Evolutionary conservation across 352 stramenopile species (phyloP).

Genomic region (Phytophthora multivora): DNA sequence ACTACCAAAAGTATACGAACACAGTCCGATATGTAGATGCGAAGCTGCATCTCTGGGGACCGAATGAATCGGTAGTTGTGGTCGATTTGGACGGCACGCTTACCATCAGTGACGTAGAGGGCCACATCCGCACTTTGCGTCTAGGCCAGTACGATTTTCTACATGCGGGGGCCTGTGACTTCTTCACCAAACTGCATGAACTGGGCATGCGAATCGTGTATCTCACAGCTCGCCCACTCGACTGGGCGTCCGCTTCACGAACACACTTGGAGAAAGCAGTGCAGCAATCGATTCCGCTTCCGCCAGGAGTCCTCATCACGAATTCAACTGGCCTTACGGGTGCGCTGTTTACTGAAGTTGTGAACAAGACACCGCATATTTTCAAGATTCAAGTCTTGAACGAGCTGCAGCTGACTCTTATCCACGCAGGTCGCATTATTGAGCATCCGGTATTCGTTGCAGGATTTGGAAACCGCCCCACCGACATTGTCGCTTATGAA

Average conservation of each 20-base stretch:
- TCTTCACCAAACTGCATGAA: slow-evolving; percentile 83
- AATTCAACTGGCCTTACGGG: slow-evolving; percentile 82
- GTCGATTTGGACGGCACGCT: slow-evolving; percentile 85
- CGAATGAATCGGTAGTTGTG: slow-evolving; percentile 82
- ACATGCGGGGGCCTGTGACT: slow-evolving; percentile 76
- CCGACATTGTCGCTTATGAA: slow-evolving; percentile 80
- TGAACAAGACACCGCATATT: slow-evolving; percentile 85
- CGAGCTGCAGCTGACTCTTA: slow-evolving; percentile 80
- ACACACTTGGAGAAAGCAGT: slow-evolving; percentile 77
- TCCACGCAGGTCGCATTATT: slow-evolving; percentile 69
- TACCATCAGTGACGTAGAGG: slow-evolving; percentile 86
- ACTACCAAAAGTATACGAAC: slow-evolving; percentile 71
- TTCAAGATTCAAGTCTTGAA: slow-evolving; percentile 87
- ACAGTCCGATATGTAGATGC: slow-evolving; percentile 78
- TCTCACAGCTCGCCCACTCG: slow-evolving; percentile 76
- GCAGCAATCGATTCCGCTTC: slow-evolving; percentile 62
- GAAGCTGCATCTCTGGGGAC: slow-evolving; percentile 75
- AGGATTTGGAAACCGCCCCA: slow-evolving; percentile 87
- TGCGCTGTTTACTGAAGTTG: slow-evolving; percentile 81
- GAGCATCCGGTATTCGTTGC: slow-evolving; percentile 85
- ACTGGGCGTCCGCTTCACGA: slow-evolving; percentile 75
- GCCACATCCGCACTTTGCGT: slow-evolving; percentile 83
- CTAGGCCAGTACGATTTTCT: slow-evolving; percentile 86
- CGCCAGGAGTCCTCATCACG: slow-evolving; percentile 76
- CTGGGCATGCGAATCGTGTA: slow-evolving; percentile 81